Conservation (phyloP, 2,329 filamentous ascomycete genomes). For the Pseudocercospora vitis region DNA sequence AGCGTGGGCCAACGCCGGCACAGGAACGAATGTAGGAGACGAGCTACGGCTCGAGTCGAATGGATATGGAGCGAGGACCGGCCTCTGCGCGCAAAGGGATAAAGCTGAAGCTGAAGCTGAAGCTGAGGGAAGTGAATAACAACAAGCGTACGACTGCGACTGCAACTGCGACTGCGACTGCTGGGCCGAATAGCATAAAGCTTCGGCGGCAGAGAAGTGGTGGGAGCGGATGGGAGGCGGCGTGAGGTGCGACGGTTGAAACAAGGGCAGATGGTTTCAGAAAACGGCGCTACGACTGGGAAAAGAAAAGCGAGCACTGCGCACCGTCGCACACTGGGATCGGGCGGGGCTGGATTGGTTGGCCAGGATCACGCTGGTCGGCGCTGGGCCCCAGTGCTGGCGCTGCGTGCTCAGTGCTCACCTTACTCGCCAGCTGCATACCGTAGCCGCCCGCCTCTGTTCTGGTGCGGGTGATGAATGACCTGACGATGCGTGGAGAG, state of each 20-base stretch:
- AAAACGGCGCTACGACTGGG: conserved; percentile 6
- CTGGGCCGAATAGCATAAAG: background rate
- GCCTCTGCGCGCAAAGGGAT: conserved; percentile 24
- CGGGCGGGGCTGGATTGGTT: background rate
- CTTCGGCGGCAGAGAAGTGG: background rate
- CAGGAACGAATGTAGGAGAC: conserved; percentile 20
- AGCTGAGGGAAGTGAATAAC: conserved; percentile 15
- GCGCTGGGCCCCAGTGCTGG: background rate
- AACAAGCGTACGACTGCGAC: conserved; percentile 1
- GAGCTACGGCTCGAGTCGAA: conserved; percentile 16
- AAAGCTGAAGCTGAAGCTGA: conserved; percentile 6
- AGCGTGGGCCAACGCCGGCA: background rate
- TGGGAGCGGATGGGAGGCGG: too few species aligned
- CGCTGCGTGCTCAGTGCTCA: background rate
- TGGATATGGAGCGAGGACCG: conserved; percentile 22
- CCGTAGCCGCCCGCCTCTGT: conserved; percentile 1
- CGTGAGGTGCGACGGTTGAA: conserved; percentile 1
- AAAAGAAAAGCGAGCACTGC: background rate
- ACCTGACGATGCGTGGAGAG: background rate
- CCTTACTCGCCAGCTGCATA: conserved; percentile 4
- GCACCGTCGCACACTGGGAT: background rate
- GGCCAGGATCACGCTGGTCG: background rate
- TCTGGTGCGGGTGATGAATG: background rate
- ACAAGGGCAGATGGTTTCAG: conserved; percentile 9
- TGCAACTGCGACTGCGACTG: background rate